phyloP scores from a whole-genome alignment of 129 eudicot genomes.

The Ambrosia trifida region DNA sequence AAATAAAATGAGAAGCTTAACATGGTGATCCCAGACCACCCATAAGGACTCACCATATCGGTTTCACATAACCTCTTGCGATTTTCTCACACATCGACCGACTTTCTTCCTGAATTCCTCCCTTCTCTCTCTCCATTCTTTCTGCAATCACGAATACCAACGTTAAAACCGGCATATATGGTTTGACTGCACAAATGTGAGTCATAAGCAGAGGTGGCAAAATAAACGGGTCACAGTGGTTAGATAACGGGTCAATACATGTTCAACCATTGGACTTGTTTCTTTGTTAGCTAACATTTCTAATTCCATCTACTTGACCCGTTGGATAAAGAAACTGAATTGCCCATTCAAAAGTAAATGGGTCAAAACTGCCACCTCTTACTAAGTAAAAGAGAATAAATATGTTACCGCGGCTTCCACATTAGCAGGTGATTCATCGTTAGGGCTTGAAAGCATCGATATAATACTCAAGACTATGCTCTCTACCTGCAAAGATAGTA shows the following conservation, averaged over 20 bases:
- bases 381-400: neutral
- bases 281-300: neutral
- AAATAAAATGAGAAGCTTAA: constrained; percentile 35
- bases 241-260: neutral
- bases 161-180: neutral
- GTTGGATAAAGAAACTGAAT: neutral
- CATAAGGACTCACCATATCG: constrained; percentile 30
- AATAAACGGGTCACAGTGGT: neutral
- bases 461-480: constrained; percentile 78
- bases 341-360: neutral
- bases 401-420: constrained; percentile 86
- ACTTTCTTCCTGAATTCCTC: constrained; percentile 79
- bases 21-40: constrained; percentile 18
- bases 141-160: constrained; percentile 43
- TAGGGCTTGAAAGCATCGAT: constrained; percentile 82
- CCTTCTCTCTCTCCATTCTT: constrained; percentile 83
- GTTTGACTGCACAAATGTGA: neutral
- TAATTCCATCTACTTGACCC: neutral
- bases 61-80: constrained; percentile 63
- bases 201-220: neutral
- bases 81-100: constrained; percentile 73
- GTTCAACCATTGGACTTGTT: neutral
- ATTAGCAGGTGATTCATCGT: constrained; percentile 81
- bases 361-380: neutral
- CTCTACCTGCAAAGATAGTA: constrained; percentile 57